Evolutionary conservation across 2,329 filamentous ascomycete genomes (phyloP).

Genomic region (Taxawa tesnikishii): DNA sequence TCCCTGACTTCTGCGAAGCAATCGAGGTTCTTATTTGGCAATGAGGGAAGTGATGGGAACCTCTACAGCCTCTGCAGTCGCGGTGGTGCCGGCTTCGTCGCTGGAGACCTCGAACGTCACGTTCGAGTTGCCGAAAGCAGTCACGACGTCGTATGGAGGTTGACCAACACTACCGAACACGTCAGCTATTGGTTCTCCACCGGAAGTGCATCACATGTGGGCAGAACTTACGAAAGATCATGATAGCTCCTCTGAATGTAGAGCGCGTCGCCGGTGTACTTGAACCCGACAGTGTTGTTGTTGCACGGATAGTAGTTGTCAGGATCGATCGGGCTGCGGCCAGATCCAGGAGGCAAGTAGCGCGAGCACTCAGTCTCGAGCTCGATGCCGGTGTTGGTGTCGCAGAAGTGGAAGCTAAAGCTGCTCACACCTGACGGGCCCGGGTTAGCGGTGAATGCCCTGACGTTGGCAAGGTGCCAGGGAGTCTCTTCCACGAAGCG

Average conservation of each 20-base stretch:
- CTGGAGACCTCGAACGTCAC: neutral
- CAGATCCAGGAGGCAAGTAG: constrained; percentile 2
- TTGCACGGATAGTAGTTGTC: constrained; percentile 12
- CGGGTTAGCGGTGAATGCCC: constrained; percentile 9
- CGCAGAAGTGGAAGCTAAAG: constrained; percentile 15
- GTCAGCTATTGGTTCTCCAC: too few relatives aligned
- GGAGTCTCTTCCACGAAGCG: constrained; percentile 10
- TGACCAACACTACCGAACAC: too few relatives aligned
- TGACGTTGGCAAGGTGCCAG: constrained; percentile 13
- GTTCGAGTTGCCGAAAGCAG: neutral
- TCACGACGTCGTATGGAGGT: too few relatives aligned
- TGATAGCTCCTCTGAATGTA: constrained; percentile 11
- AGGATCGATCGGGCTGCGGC: constrained; percentile 6
- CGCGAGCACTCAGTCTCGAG: constrained; percentile 13
- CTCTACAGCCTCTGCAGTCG: neutral
- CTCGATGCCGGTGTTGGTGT: constrained; percentile 15
- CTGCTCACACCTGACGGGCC: constrained; percentile 4
- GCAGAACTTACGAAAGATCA: constrained; percentile 13
- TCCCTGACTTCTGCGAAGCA: too few relatives aligned
- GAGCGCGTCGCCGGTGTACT: constrained; percentile 9
- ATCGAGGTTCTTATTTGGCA: too few relatives aligned
- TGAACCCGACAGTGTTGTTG: constrained; percentile 12
- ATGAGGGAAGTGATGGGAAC: neutral
- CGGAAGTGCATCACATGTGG: too few relatives aligned
- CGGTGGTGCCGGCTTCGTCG: neutral